Conservation (phyloP, 2,329 filamentous ascomycete genomes). For the Colletotrichum eremochloae region DNA sequence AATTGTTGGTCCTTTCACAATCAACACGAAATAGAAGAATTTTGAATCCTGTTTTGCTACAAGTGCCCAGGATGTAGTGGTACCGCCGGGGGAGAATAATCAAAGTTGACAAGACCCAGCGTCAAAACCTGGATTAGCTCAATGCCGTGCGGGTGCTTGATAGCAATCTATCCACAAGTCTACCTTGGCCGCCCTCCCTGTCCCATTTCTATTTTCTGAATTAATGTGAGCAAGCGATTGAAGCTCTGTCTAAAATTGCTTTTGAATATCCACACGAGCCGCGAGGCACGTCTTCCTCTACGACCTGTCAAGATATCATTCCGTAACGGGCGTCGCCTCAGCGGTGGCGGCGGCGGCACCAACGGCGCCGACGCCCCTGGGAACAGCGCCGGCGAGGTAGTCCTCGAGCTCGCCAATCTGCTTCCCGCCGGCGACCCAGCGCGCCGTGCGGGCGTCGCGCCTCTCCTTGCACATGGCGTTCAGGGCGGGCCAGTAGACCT, state of each 20-base stretch:
- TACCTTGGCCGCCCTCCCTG: not conserved
- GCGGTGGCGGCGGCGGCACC: not conserved
- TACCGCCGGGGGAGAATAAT: not conserved
- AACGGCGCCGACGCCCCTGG: slow-evolving; percentile 26
- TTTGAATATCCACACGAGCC: not conserved
- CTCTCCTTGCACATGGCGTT: slow-evolving; percentile 77
- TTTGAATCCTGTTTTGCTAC: not conserved
- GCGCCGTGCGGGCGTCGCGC: slow-evolving; percentile 70
- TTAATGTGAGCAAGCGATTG: slow-evolving; percentile 11
- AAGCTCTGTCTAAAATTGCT: slow-evolving; percentile 10
- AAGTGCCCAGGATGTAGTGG: not conserved
- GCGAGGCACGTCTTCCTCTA: too few relatives aligned
- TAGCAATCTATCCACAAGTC: not conserved
- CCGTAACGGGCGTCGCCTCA: slow-evolving; percentile 8
- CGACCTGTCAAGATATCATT: not conserved
- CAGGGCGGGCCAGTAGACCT: slow-evolving; percentile 89
- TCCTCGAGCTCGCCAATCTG: slow-evolving; percentile 87
- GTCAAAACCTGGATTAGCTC: not conserved
- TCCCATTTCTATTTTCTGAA: slow-evolving; percentile 1
- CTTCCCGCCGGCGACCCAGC: slow-evolving; percentile 87
- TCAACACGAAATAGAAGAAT: not conserved
- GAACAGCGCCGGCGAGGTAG: slow-evolving; percentile 77
- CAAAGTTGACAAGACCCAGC: too few relatives aligned
- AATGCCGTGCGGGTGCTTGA: not conserved
- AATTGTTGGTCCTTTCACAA: too few relatives aligned